Conservation (phyloP, 768 basidiomycete species). For the Cystobasidiopsis lactophilus region DNA sequence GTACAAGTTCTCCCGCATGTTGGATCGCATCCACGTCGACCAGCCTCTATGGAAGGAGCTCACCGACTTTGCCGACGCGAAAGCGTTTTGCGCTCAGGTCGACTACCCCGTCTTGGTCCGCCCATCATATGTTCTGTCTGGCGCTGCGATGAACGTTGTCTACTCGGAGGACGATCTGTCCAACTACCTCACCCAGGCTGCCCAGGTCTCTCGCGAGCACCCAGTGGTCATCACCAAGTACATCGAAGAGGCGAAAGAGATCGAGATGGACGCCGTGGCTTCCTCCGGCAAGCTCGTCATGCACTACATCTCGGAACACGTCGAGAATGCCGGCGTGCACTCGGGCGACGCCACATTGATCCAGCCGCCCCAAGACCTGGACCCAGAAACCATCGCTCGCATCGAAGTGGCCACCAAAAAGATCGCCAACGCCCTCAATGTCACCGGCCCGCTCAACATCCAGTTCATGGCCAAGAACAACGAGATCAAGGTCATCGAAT, state of each 20-base stretch:
- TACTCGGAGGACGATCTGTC: slow-evolving; percentile 75
- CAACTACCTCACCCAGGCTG: slow-evolving; percentile 80
- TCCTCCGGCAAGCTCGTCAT: slow-evolving; percentile 94
- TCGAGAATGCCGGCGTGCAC: slow-evolving; percentile 96
- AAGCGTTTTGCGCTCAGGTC: slow-evolving; percentile 72
- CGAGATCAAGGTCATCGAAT: slow-evolving; percentile 99
- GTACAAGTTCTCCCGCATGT: slow-evolving; percentile 94
- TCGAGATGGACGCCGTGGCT: slow-evolving; percentile 98
- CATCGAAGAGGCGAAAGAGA: slow-evolving; percentile 98
- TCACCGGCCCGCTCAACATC: slow-evolving; percentile 97
- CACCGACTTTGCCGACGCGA: slow-evolving; percentile 68
- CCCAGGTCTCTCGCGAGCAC: slow-evolving; percentile 84
- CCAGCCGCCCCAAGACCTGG: slow-evolving; percentile 91
- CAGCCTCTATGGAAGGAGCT: slow-evolving; percentile 96
- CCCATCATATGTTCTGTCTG: slow-evolving; percentile 96
- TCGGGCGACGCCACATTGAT: slow-evolving; percentile 97
- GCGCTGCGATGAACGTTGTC: slow-evolving; percentile 98
- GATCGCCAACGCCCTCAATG: slow-evolving; percentile 91
- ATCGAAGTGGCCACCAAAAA: slow-evolving; percentile 94
- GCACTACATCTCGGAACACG: slow-evolving; percentile 99
- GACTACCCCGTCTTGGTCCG: slow-evolving; percentile 90
- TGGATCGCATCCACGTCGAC: slow-evolving; percentile 96
- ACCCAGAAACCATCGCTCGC: slow-evolving; percentile 82
- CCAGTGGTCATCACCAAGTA: slow-evolving; percentile 98
- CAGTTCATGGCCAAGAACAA: slow-evolving; percentile 99